A percentile compares a stretch with the other conserved stretches of the same genome.
Conservation (phyloP, 225 moss, liverwort and hornwort species). For the Sphagnum tenellum region DNA sequence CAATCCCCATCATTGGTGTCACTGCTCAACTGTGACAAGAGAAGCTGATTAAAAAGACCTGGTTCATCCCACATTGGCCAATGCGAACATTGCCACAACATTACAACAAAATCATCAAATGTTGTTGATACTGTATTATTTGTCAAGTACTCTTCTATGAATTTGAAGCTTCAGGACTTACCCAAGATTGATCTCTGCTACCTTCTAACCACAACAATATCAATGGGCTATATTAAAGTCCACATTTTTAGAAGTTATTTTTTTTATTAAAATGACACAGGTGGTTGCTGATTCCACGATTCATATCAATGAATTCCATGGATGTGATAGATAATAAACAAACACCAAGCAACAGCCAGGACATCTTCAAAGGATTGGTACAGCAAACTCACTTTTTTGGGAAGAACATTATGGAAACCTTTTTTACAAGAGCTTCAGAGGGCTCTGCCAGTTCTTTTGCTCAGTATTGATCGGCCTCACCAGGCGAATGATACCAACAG, state of each 20-base stretch:
- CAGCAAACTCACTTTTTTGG: slow-evolving; percentile 15
- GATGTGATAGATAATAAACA: slow-evolving; percentile 5
- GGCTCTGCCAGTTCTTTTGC: slow-evolving; percentile 41
- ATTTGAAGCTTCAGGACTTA: no score
- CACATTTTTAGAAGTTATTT: no score
- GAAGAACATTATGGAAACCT: slow-evolving; percentile 33
- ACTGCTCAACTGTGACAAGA: not conserved
- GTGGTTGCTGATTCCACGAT: not conserved
- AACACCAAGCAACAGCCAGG: not conserved
- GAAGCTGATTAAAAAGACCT: slow-evolving; percentile 17
- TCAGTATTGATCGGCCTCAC: slow-evolving; percentile 48
- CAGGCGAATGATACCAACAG: slow-evolving; percentile 54
- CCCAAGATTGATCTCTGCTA: no score
- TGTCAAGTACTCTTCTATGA: no score
- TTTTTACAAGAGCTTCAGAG: slow-evolving; percentile 29
- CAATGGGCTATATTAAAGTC: no score
- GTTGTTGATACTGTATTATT: no score
- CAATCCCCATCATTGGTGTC: no score
- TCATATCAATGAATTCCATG: slow-evolving; percentile 7
- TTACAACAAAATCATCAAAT: not conserved
- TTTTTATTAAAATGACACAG: not conserved
- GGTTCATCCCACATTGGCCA: slow-evolving; percentile 55
- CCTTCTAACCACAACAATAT: no score
- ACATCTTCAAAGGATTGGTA: not conserved
- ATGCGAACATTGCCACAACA: slow-evolving; percentile 54